Conservation (phyloP, 1,284 basidiomycete species). For the Cutaneotrichosporon cutaneum region DNA sequence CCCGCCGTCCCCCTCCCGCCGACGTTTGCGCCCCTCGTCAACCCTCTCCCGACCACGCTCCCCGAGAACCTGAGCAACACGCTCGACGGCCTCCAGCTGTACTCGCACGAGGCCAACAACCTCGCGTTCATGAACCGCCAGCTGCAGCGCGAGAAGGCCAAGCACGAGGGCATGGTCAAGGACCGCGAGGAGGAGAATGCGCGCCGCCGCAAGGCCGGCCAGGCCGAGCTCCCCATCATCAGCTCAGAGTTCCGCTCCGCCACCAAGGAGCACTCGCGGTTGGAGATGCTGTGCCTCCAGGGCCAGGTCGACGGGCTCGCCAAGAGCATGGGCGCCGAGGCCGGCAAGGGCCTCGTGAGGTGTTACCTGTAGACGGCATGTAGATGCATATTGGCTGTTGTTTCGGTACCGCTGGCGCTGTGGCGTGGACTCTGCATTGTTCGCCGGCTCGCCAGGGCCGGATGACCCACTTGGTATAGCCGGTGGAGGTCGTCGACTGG, state of each 20-base stretch:
- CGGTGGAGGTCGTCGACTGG: not conserved
- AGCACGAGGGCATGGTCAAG: conserved; percentile 74
- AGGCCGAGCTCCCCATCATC: conserved; percentile 82
- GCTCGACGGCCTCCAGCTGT: conserved; percentile 77
- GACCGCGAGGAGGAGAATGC: conserved; percentile 91
- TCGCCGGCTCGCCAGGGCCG: not conserved
- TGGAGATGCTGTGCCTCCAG: conserved; percentile 82
- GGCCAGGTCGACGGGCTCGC: conserved; percentile 85
- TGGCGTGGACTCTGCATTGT: not conserved
- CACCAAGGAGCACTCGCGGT: conserved; percentile 81
- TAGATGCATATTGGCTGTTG: conserved; percentile 15
- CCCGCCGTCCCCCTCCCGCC: conserved; percentile 52
- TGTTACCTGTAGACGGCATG: conserved; percentile 40
- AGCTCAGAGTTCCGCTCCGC: conserved; percentile 79
- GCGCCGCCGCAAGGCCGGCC: conserved; percentile 74
- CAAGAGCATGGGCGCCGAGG: conserved; percentile 69
- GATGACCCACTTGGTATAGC: not conserved
- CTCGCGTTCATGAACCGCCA: conserved; percentile 88
- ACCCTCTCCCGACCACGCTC: conserved; percentile 57
- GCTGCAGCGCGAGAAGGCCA: conserved; percentile 81
- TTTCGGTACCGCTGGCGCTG: not conserved
- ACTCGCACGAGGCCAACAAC: conserved; percentile 88
- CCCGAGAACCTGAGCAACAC: conserved; percentile 67
- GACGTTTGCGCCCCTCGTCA: conserved; percentile 58
- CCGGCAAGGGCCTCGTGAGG: conserved; percentile 58